These are phyloP conservation scores for Plectosphaerella cucumerina DNA, from an alignment of 2,329 filamentous ascomycete genomes.

Conservation along the genomic window DNA sequence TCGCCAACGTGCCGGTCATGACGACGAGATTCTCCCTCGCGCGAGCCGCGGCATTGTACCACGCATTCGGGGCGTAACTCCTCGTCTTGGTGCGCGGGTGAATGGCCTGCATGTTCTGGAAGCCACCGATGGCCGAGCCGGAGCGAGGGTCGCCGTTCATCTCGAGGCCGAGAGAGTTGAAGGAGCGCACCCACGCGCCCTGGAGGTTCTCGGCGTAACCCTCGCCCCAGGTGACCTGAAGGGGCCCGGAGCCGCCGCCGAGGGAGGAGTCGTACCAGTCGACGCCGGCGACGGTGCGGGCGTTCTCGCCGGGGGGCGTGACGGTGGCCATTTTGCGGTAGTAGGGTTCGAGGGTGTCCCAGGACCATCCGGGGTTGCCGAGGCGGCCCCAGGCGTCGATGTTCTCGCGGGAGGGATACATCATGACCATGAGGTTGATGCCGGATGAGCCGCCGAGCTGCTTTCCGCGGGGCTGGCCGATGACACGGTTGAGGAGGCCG, in stretches of 20 bases:
- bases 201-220: conserved; percentile 25
- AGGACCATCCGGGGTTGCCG: conserved; percentile 56
- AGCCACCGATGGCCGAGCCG: conserved; percentile 12
- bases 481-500: conserved; percentile 5
- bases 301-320: conserved; percentile 18
- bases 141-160: conserved; percentile 13
- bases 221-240: conserved; percentile 31
- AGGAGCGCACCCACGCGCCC: conserved; percentile 31
- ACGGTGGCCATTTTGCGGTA: conserved; percentile 15
- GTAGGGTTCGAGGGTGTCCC: conserved; percentile 31
- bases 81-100: conserved; percentile 15
- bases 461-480: conserved; percentile 12
- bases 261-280: conserved; percentile 26
- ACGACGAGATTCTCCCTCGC: conserved; percentile 17
- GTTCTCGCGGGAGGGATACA: conserved; percentile 40
- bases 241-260: conserved; percentile 26
- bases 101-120: conserved; percentile 14
- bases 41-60: conserved; percentile 14
- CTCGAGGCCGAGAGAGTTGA: conserved; percentile 24
- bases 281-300: conserved; percentile 22
- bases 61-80: conserved; percentile 17
- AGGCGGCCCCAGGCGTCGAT: conserved; percentile 54
- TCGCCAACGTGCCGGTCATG: conserved; percentile 14
- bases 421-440: conserved; percentile 56
- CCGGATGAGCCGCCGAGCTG: conserved; percentile 57